Base-by-base conservation (phyloP, 495 filamentous ascomycete genomes). In the Evernia prunastri region DNA sequence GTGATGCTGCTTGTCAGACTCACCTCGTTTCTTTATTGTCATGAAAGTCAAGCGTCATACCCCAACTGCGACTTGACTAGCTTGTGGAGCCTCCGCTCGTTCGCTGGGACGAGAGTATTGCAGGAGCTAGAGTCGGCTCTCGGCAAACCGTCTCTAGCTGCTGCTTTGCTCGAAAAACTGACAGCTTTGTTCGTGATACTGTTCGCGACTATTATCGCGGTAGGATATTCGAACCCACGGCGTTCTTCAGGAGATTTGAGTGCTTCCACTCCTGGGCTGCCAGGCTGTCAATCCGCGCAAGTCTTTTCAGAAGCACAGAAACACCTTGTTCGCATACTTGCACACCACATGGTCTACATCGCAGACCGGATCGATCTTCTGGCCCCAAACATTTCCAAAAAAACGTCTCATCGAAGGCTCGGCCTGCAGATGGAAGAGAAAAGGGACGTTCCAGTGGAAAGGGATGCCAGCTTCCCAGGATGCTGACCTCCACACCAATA, bases 221-320 rank as follows among this genome's bases (percentile, higher is more conserved):
- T 56, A 25, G 58, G 56, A 36, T 56, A 65, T 53, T 42, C 58
- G 4, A 42, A n/a, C 3, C 57, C 29, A 23, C 3, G 25, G 29
- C 37, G 18, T 23, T 31, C 29, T 8, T 43, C 25, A 25, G 43
- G 29, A n/a, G 23, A 43, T 27, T n/a, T 39, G 29, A 35, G 27
- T 54, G 15, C 39, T 35, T 37, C 23, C n/a, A 27, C 12, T 13
- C 40, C 4, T 1, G n/a, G 8, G 20, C 33, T 61, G 20, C 36
- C 15, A 56, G 6, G 12, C 31, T 15, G 42, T 20, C 25, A 25
- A 9, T 29, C 47, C 18, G n/a, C 23, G 4, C 27, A 51, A n/a
- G 45, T 29, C 18, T 49, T 47, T n/a, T 18, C 3, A 37, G 61
- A 56, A 9, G 54, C 61, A 43, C 61, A 58, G 61, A 25, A 58